These are phyloP conservation scores for Penicillium lagena DNA, from an alignment of 495 filamentous ascomycete genomes.

Conservation along the genomic window DNA sequence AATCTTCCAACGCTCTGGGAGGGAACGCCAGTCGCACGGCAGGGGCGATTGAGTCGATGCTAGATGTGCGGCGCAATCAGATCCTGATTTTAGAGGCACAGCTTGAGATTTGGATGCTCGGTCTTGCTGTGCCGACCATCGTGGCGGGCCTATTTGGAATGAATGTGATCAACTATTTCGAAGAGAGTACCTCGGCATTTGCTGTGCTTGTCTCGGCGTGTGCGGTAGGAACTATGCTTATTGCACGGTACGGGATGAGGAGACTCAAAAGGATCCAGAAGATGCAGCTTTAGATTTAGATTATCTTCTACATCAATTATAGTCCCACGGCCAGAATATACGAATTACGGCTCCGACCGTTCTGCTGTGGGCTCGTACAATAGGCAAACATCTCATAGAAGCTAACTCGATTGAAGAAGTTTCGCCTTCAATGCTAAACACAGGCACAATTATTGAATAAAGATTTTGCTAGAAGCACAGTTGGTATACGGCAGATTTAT, in stretches of 20 bases:
- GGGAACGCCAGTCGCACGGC: slow-evolving; percentile 18
- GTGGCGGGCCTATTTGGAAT: slow-evolving; percentile 27
- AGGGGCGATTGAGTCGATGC: slow-evolving; percentile 16
- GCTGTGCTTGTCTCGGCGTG: slow-evolving; percentile 9
- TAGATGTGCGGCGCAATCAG: slow-evolving; percentile 29
- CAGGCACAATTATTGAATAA: not conserved
- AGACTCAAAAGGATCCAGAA: slow-evolving; percentile 13
- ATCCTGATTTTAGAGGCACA: slow-evolving; percentile 29
- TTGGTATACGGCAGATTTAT: slow-evolving; percentile 25
- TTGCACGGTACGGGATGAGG: slow-evolving; percentile 18
- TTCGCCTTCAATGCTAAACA: too few relatives aligned
- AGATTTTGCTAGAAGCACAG: slow-evolving; percentile 10
- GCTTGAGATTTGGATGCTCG: slow-evolving; percentile 27
- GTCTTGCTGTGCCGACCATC: slow-evolving; percentile 21
- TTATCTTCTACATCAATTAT: too few relatives aligned
- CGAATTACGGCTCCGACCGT: too few relatives aligned
- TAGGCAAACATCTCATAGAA: too few relatives aligned
- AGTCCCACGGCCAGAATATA: too few relatives aligned
- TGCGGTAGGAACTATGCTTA: slow-evolving; percentile 6
- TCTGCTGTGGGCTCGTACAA: too few relatives aligned
- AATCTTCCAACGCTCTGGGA: slow-evolving; percentile 16
- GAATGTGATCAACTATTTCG: slow-evolving; percentile 28
- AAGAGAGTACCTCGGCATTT: slow-evolving; percentile 22
- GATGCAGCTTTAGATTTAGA: slow-evolving; percentile 9
- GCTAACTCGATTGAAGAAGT: too few relatives aligned